Base-by-base conservation (phyloP, 1,284 basidiomycete species). In the Ceratobasidium sp. region DNA sequence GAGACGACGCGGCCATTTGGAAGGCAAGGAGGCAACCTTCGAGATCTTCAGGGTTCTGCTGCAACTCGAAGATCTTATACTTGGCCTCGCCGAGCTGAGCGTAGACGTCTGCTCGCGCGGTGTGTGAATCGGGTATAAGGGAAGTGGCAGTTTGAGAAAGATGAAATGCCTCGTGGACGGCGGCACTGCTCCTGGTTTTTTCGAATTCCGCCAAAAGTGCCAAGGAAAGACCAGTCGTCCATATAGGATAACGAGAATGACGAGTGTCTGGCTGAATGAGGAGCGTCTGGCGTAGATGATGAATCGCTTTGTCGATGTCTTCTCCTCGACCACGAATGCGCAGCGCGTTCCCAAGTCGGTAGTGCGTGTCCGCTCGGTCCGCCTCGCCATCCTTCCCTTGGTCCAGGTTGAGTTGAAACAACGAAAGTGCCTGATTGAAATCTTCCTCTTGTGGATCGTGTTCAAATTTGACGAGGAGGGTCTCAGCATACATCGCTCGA, bases 1-100 rank as follows among this genome's bases (percentile, higher is more conserved):
- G n/a, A 4, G 63, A 66, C 11, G 44, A 49, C 26, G 49, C 63
- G 13, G 63, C 63, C 8, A 21, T 52, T 41, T 66, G 8, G 32
- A 52, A 66, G 3, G 63, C 63, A 14, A 66, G 16, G 13, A 66
- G 35, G 23, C 47, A 50, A 5, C 23, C 6, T 18, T 66, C 63
- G 11, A 66, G 49, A 16, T 66, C 30, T 30, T 52, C 63, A n/a
- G 47, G 6, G 30, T 23, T 14, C 8, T 35, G 18, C 1, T 59
- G 46, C n/a, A n/a, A 66, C 47, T 52, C n/a, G 63, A 66, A 66
- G 13, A 66, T 30, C 16, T 26, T 23, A 35, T 66, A 54, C 21
- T 66, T 47, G 16, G 41, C 47, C 21, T 66, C 63, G 11, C 63
- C 63, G 4, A 66, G 63, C 41, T 66, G 63, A 6, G 63, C 63